Base-by-base conservation (phyloP, 371 early-diverging fungal species). In the Thermomucor indicae-seudaticae region DNA sequence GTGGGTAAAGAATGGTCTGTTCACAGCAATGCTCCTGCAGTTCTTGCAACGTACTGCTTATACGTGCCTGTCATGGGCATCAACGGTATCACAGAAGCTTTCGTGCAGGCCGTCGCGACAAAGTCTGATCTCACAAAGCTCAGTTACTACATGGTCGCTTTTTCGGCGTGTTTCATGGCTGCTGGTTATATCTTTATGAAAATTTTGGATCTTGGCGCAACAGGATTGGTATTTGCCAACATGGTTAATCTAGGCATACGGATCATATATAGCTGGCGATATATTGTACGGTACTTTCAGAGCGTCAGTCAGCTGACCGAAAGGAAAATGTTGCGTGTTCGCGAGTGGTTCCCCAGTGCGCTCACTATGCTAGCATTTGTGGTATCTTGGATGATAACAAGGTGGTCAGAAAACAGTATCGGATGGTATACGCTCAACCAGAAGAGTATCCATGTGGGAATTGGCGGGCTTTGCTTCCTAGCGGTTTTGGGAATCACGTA, bases 61-160 rank as follows among this genome's bases (percentile, higher is more conserved):
- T 95, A 93, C 67, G 82, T 98, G 2, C 97, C 97, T 0, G 57
- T 96, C 40, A 88, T 97, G 90, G 96, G 93, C 12, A 53, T 95
- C 40, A 98, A 98, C 60, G 98, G 98, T 1, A 85, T 97, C 41
- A 86, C 92, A 0, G 98, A 98, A 65, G 92, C 90, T 0, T 96
- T 94, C 59, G 83, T 95, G 14, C 93, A 93, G 51, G 89, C 91
- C 2, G 89, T 92, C 2, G 95, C 89, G 0, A 69, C 79, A 5
- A 69, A 79, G 37, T 54, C 60, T 1, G 84, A 85, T 41, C 60
- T 97, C 16, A 45, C 64, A 6, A 43, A 56, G 19, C 73, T 90
- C 29, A 91, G 84, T 50, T 62, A 72, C 28, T 85, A 80, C 70
- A 89, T 96, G 91, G 69, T 85, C 11, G 65, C 55, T 0, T 91